Evolutionary conservation across 2,329 filamentous ascomycete species (phyloP), one percentile per base, ranked within the genome.

Genomic region (Penicillium sumatraense): DNA sequence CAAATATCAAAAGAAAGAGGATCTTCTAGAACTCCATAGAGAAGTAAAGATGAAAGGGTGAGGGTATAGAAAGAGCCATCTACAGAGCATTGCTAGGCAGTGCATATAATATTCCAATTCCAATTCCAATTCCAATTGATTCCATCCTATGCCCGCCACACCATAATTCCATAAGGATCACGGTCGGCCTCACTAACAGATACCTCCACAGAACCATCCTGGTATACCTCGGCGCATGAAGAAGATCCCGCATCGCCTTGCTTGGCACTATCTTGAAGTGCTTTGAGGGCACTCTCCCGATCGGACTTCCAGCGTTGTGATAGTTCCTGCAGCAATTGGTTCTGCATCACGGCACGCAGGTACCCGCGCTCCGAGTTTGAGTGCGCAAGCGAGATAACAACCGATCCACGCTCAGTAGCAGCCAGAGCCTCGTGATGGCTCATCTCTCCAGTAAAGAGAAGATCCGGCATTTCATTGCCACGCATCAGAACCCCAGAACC

Each of bases 281-380:
- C 68, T 5, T 60, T 65, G 31, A 68, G 60, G 55, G 78, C 76
- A 54, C 81, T 77, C 26, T 72, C 71, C 35, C 80, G 73, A 7
- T 81, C 58, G 33, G 62, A 72, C 47, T 76, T 69, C 85, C 86
- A 87, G 61, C 83, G 81, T 46, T 79, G 74, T 50, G 74, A 77
- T 29, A 96, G 73, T 56, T 79, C 75, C 35, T 79, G 78, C 64
- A 86, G 79, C 65, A 97, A 75, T 72, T 86, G 85, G 16, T 80
- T 79, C 65, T 83, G 82, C 77, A 99, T 82, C 44, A 89, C 85
- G 56, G 87, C 81, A 55, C 82, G 82, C 66, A 99, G 75, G 70
- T 93, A 99, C 0, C 86, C 88, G 31, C 95, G 81, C 79, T 99
- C 95, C 0, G 90, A 95, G 73, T 98, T 98, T 65, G 89, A 93